These are phyloP conservation scores for Stentor coeruleus DNA, from an alignment of 73 alveolate genomes.

Conservation along the genomic window DNA sequence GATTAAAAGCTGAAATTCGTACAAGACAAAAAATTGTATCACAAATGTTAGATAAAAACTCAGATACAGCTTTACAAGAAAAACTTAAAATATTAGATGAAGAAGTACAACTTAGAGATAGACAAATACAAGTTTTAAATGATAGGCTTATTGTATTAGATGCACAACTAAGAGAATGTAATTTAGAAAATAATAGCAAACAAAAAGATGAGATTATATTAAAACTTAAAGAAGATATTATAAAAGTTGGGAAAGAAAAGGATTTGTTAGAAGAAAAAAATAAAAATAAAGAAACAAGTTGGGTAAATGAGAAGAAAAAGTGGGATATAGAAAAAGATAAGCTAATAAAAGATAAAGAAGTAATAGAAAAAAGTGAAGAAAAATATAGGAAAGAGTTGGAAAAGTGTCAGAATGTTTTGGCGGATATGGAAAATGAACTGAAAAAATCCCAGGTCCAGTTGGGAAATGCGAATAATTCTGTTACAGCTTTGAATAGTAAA, in stretches of 20 bases:
- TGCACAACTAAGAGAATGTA: background rate
- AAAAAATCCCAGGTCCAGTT: background rate
- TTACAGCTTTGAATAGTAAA: background rate
- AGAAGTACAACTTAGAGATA: background rate
- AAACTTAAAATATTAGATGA: background rate
- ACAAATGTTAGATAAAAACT: background rate
- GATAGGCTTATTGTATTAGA: constrained; percentile 18
- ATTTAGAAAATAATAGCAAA: background rate
- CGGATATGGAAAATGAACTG: background rate
- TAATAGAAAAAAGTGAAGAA: background rate
- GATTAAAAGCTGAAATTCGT: constrained; percentile 14
- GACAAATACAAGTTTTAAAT: constrained; percentile 20
- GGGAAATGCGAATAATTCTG: background rate
- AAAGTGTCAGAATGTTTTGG: background rate
- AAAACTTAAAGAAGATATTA: background rate
- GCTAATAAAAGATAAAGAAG: background rate
- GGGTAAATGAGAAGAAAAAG: background rate
- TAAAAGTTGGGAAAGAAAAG: background rate
- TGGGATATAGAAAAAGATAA: constrained; percentile 5
- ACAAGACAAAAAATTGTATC: constrained; percentile 4
- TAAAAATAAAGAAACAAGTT: background rate
- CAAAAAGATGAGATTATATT: background rate
- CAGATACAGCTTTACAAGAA: background rate
- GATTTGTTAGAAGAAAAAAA: background rate
- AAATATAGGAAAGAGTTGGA: background rate